Conservation (phyloP, 2,329 filamentous ascomycete genomes). For the Claviceps quebecensis region DNA sequence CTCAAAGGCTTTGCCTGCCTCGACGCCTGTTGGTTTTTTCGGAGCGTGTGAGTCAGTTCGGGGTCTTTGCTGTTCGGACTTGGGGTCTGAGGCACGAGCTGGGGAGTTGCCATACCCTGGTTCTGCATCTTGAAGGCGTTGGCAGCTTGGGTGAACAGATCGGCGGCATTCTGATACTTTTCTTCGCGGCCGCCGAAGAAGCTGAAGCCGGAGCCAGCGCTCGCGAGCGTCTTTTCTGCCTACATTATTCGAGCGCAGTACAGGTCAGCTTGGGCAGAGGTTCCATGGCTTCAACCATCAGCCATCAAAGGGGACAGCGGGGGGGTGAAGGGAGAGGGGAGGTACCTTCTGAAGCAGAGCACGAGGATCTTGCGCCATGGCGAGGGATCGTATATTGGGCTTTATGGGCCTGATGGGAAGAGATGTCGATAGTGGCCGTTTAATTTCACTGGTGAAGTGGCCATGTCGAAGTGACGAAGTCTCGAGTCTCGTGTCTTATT, state of each 20-base stretch:
- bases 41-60: neutral
- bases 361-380: conserved; percentile 65
- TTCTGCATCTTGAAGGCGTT: conserved; percentile 87
- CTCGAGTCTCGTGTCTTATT: no score
- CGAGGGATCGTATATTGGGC: conserved; percentile 4
- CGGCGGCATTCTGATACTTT: conserved; percentile 80
- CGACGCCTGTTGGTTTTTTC: conserved; percentile 43
- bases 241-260: conserved; percentile 23
- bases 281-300: neutral
- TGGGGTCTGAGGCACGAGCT: neutral
- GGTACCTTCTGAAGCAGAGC: conserved; percentile 63
- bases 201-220: conserved; percentile 69
- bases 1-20: conserved; percentile 79
- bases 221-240: conserved; percentile 73
- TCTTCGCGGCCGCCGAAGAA: conserved; percentile 79
- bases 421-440: neutral
- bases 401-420: conserved; percentile 1
- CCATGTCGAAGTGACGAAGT: no score
- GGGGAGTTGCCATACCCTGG: conserved; percentile 43
- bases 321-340: conserved; percentile 11
- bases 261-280: conserved; percentile 1
- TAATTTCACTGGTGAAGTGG: no score
- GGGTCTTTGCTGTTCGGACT: neutral
- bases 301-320: neutral
- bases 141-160: conserved; percentile 75